These are phyloP conservation scores for Fragaria nilgerrensis DNA, from an alignment of 306 rosid genomes.

Conservation along the genomic window DNA sequence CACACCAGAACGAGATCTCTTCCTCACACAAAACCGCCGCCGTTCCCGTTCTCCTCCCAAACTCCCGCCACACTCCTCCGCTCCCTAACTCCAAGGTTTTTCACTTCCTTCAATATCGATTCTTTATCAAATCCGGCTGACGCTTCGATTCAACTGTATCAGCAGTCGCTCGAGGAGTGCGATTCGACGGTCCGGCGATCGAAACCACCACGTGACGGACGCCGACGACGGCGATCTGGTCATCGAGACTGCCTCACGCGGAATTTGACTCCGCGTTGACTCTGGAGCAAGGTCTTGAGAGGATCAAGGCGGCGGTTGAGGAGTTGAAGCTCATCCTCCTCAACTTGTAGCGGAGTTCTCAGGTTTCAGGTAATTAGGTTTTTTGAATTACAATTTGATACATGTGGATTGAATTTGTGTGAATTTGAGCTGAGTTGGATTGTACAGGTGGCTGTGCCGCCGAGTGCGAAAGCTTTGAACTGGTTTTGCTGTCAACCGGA, in stretches of 20 bases:
- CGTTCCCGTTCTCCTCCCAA: constrained; percentile 16
- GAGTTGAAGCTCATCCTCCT: constrained; percentile 55
- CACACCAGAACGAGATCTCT: constrained; percentile 5
- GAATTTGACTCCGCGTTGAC: constrained; percentile 74
- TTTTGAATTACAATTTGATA: too few relatives aligned
- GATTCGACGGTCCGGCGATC: constrained; percentile 37
- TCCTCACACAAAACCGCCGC: background rate
- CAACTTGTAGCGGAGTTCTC: constrained; percentile 49
- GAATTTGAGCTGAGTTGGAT: constrained; percentile 18
- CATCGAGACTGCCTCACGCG: constrained; percentile 69
- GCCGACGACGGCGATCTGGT: constrained; percentile 41
- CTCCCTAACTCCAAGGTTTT: constrained; percentile 2
- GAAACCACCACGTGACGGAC: constrained; percentile 22
- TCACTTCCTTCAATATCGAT: background rate
- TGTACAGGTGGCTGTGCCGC: constrained; percentile 79
- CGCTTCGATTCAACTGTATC: background rate
- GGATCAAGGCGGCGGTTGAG: constrained; percentile 56
- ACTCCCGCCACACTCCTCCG: constrained; percentile 2
- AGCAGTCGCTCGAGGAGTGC: constrained; percentile 27
- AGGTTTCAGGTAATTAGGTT: constrained; percentile 65
- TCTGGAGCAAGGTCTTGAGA: constrained; percentile 63
- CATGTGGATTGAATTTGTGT: too few relatives aligned
- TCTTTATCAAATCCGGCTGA: background rate
- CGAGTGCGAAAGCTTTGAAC: constrained; percentile 69
- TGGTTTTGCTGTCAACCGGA: constrained; percentile 84